Evolutionary conservation across 495 filamentous ascomycete species (phyloP), one percentile per base, ranked within the genome.

Genomic region (Parmelia sp.): DNA sequence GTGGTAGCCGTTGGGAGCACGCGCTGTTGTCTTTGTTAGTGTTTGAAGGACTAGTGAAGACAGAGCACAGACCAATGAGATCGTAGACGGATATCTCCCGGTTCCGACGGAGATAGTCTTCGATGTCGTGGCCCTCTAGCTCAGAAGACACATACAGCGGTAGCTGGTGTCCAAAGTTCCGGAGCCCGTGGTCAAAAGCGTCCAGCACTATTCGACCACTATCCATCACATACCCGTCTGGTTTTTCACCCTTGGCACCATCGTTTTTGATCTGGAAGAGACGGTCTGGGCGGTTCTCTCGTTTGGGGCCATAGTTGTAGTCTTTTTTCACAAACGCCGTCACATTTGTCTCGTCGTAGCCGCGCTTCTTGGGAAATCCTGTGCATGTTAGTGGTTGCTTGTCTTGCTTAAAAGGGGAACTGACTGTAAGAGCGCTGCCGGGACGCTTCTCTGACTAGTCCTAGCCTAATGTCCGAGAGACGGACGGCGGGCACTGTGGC

Each of bases 41-140:
- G 9, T 15, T n/a, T 25, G n/a, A 35, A 19, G 4, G 15, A 23
- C 9, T 15, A 0, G 9, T 4, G 25, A 11, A 21, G 3, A 3
- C 23, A 11, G 9, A 39, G 10, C 1, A 40, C 61, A 15, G 57
- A 57, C 61, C 61, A 15, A 63, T 31, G 0, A 64, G 35, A 2
- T 64, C 62, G 11, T 64, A 64, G 9, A 57, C 33, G 0, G 40
- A 21, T 6, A 59, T 60, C 0, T 64, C 25, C 17, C n/a, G 17
- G 8, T 64, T 64, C 1, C 58, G 62, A 12, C 62, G 31, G 5
- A 57, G 47, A 29, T 58, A 64, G 21, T 64, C 40, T 5, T 64
- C 62, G 0, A 64, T 64, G 8, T 64, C 62, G 3, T 37, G 31
- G 15, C 62, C 62, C 10, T 47, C 55, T 0, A 64, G 33, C 19